A percentile compares a stretch with the other conserved stretches of the same genome.
These are phyloP conservation scores for Polygonum aviculare DNA, from an alignment of 148 eudicot species.

Conservation along the genomic window DNA sequence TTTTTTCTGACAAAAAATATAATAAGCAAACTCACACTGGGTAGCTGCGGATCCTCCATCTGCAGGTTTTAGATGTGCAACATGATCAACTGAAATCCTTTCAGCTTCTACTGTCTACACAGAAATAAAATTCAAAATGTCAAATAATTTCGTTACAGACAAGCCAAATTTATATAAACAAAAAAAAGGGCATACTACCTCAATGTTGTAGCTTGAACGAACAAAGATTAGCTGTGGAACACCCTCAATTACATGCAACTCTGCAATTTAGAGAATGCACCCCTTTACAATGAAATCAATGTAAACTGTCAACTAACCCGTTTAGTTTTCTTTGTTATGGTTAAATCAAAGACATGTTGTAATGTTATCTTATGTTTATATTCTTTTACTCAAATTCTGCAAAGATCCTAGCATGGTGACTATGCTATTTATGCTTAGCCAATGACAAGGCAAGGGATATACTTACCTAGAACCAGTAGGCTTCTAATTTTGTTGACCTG, in stretches of 20 bases:
- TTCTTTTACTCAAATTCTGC: neutral
- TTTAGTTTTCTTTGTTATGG: neutral
- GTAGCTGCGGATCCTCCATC: constrained; percentile 99
- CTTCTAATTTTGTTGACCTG: neutral
- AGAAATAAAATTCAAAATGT: constrained; percentile 9
- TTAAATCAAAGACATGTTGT: neutral
- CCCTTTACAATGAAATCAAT: neutral
- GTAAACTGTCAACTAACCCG: neutral
- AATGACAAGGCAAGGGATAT: neutral
- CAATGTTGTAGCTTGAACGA: constrained; percentile 79
- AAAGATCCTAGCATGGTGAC: neutral
- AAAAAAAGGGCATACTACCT: constrained; percentile 36
- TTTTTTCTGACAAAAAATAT: neutral
- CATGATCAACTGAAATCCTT: constrained; percentile 94
- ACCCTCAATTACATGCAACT: constrained; percentile 88
- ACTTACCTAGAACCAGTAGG: neutral
- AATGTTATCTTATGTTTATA: neutral
- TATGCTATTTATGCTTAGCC: neutral
- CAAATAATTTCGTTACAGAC: neutral
- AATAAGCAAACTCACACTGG: constrained; percentile 48
- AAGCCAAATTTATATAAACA: neutral
- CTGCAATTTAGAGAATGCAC: constrained; percentile 28
- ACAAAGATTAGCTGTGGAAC: constrained; percentile 88
- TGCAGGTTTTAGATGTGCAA: constrained; percentile 95
- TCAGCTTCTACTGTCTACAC: constrained; percentile 94